A percentile compares a stretch with the other conserved stretches of the same genome.
Evolutionary conservation across 768 basidiomycete genomes (phyloP).

Genomic region (Butyriboletus loyo): DNA sequence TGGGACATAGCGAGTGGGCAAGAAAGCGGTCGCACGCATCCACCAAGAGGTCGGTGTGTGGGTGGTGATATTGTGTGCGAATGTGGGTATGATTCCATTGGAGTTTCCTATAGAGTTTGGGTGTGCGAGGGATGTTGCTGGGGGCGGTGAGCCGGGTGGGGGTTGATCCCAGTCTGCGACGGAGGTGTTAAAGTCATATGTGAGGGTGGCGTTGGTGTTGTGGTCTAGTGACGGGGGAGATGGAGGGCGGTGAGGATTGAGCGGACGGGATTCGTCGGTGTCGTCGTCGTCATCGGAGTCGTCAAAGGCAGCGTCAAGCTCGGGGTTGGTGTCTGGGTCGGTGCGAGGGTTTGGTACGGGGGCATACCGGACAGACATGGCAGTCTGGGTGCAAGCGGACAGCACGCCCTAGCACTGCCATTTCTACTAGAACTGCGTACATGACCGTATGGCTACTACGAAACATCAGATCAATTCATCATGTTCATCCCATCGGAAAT

Average conservation of each 20-base stretch:
- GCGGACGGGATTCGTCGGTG: constrained; percentile 45
- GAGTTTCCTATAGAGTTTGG: constrained; percentile 74
- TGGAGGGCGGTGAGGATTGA: constrained; percentile 40
- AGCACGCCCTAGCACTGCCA: constrained; percentile 8
- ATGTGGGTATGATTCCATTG: constrained; percentile 63
- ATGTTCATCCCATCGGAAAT: constrained; percentile 23
- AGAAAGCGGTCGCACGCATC: constrained; percentile 51
- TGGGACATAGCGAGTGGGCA: constrained; percentile 51
- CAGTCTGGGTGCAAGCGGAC: neutral
- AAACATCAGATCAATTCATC: no score
- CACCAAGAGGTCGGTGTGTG: constrained; percentile 43
- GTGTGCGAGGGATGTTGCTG: constrained; percentile 57
- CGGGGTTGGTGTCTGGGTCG: constrained; percentile 46
- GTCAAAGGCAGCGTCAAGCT: constrained; percentile 88
- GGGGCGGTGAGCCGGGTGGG: constrained; percentile 80
- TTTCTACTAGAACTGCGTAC: no score
- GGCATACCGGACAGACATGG: constrained; percentile 61
- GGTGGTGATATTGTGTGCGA: constrained; percentile 30
- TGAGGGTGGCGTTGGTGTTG: constrained; percentile 30
- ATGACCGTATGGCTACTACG: no score
- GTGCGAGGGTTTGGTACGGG: constrained; percentile 59
- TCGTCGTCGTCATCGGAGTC: constrained; percentile 68
- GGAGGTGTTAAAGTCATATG: constrained; percentile 77
- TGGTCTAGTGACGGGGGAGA: constrained; percentile 21
- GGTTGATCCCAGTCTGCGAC: constrained; percentile 68